Conservation (phyloP, 2,329 filamentous ascomycete genomes). For the Talaromyces piceae region DNA sequence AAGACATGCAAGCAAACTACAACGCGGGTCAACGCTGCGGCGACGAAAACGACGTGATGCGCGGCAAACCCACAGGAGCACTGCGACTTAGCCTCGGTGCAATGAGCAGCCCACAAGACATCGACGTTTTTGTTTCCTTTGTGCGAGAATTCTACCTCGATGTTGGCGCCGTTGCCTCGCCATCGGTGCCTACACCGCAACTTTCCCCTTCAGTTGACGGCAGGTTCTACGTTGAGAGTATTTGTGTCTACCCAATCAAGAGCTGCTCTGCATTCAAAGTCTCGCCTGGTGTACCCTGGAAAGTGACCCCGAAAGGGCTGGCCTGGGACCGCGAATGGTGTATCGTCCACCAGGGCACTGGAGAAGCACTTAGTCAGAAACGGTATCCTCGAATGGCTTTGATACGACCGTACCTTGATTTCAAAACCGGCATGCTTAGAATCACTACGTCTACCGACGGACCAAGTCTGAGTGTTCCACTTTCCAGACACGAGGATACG, state of each 20-base stretch:
- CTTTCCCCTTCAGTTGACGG: constrained; percentile 9
- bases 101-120: constrained; percentile 74
- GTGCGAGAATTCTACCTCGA: constrained; percentile 60
- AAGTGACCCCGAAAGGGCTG: constrained; percentile 71
- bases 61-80: constrained; percentile 79
- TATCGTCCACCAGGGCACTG: constrained; percentile 77
- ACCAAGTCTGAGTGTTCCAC: constrained; percentile 29
- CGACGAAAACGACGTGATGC: constrained; percentile 69
- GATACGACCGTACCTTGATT: constrained; percentile 66
- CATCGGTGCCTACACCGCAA: constrained; percentile 10
- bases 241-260: constrained; percentile 85
- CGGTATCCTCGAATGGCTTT: constrained; percentile 80
- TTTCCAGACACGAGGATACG: constrained; percentile 22
- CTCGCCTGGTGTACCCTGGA: constrained; percentile 60
- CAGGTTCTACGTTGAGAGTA: constrained; percentile 51
- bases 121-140: constrained; percentile 64
- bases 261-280: constrained; percentile 77
- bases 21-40: constrained; percentile 80
- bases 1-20: constrained; percentile 80
- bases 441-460: constrained; percentile 37
- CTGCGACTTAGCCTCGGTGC: constrained; percentile 80
- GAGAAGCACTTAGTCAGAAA: constrained; percentile 81
- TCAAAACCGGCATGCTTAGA: constrained; percentile 57
- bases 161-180: constrained; percentile 17
- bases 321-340: constrained; percentile 98